Evolutionary conservation across 768 basidiomycete species (phyloP).

Genomic region (Lentinula lateritia): DNA sequence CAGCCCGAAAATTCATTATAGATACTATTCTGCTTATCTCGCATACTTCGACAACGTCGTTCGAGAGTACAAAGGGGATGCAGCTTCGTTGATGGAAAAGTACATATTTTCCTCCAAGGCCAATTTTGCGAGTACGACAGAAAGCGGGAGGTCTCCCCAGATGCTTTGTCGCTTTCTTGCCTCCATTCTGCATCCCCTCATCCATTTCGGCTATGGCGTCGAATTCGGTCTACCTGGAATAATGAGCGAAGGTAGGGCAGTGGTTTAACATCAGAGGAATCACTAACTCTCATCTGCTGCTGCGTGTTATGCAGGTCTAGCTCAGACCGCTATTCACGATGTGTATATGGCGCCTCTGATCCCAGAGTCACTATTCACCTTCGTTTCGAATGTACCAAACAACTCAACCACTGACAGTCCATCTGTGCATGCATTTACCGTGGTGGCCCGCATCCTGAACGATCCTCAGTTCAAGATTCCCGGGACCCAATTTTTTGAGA

Average conservation of each 20-base stretch:
- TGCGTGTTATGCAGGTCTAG: slow-evolving; percentile 38
- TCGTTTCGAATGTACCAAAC: neutral
- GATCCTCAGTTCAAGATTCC: slow-evolving; percentile 26
- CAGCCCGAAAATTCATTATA: slow-evolving; percentile 14
- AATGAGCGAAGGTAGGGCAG: slow-evolving; percentile 49
- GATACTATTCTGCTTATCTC: slow-evolving; percentile 57
- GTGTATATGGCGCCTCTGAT: slow-evolving; percentile 30
- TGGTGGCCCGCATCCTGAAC: slow-evolving; percentile 31
- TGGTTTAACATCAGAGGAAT: no score
- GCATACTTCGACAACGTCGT: slow-evolving; percentile 43
- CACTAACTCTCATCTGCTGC: no score
- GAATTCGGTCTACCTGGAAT: slow-evolving; percentile 60
- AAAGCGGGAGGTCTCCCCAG: slow-evolving; percentile 31
- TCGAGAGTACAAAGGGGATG: slow-evolving; percentile 21
- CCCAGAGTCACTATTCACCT: slow-evolving; percentile 18
- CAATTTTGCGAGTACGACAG: slow-evolving; percentile 31
- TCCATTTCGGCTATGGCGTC: slow-evolving; percentile 57
- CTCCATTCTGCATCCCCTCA: slow-evolving; percentile 59
- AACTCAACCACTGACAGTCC: neutral
- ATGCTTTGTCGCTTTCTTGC: slow-evolving; percentile 56
- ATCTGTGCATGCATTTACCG: slow-evolving; percentile 1
- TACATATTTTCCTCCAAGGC: slow-evolving; percentile 51
- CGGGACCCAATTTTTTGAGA: slow-evolving; percentile 18
- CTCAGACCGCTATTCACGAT: slow-evolving; percentile 46
- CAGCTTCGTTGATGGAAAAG: slow-evolving; percentile 41